Conservation (phyloP, 805 yeast species). For the Candida pseudofarinosa region DNA sequence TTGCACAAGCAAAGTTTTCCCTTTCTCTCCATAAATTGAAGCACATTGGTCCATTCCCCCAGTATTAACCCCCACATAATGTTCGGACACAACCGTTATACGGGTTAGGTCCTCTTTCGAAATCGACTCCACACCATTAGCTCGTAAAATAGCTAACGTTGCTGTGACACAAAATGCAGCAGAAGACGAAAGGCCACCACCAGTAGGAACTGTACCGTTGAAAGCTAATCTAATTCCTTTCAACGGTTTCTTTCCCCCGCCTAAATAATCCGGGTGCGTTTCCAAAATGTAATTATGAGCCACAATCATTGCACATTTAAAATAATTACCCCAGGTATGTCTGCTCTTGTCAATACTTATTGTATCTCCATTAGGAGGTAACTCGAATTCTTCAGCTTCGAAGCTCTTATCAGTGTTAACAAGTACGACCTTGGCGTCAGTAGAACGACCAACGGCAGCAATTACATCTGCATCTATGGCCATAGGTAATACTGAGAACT, state of each 20-base stretch:
- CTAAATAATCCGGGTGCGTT: constrained; percentile 21
- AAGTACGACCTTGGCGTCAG: constrained; percentile 23
- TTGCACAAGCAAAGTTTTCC: constrained; percentile 55
- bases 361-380: constrained; percentile 37
- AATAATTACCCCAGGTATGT: constrained; percentile 65
- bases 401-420: constrained; percentile 34
- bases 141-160: constrained; percentile 51
- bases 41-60: constrained; percentile 85
- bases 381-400: constrained; percentile 28
- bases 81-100: constrained; percentile 64
- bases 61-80: constrained; percentile 67
- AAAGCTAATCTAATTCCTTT: constrained; percentile 50
- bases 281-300: constrained; percentile 48
- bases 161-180: constrained; percentile 71
- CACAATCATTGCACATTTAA: constrained; percentile 60
- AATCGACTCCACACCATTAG: constrained; percentile 43
- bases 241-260: constrained; percentile 19
- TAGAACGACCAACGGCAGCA: constrained; percentile 42
- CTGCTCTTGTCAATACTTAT: constrained; percentile 46
- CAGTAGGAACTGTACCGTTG: constrained; percentile 68
- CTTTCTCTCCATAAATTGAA: constrained; percentile 56
- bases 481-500: constrained; percentile 67
- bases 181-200: constrained; percentile 66
- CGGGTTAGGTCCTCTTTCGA: constrained; percentile 50
- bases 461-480: constrained; percentile 64